Percentiles rank a stretch among this genome's conserved stretches.
These are phyloP conservation scores for Circinella umbellata DNA, from an alignment of 371 early-diverging fungal species.

Conservation along the genomic window DNA sequence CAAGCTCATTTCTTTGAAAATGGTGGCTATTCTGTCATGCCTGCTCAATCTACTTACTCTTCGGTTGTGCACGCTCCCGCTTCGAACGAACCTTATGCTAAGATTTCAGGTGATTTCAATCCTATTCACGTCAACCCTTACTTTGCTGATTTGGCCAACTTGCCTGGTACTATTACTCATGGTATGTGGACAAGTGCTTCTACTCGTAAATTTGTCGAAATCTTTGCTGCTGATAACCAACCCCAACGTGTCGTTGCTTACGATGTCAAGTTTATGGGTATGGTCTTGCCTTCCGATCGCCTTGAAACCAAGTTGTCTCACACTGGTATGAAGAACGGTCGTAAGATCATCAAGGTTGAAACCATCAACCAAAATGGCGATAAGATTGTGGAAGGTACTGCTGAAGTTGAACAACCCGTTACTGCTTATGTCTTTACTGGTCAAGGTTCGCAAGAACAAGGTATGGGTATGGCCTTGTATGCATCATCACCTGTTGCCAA, in stretches of 20 bases:
- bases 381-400: slow-evolving; percentile 90
- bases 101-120: slow-evolving; percentile 91
- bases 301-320: slow-evolving; percentile 91
- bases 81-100: slow-evolving; percentile 89
- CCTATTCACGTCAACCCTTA: slow-evolving; percentile 97
- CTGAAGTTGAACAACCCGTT: slow-evolving; percentile 92
- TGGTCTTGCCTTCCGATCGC: slow-evolving; percentile 89
- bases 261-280: slow-evolving; percentile 80
- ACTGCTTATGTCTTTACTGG: slow-evolving; percentile 96
- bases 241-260: slow-evolving; percentile 88
- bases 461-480: slow-evolving; percentile 98
- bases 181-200: slow-evolving; percentile 98
- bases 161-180: slow-evolving; percentile 96
- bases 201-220: slow-evolving; percentile 94
- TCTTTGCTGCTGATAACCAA: slow-evolving; percentile 93
- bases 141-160: slow-evolving; percentile 90
- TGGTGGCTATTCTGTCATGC: slow-evolving; percentile 94
- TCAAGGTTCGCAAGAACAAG: slow-evolving; percentile 95
- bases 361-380: slow-evolving; percentile 88
- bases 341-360: slow-evolving; percentile 93
- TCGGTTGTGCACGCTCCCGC: slow-evolving; percentile 82
- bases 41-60: slow-evolving; percentile 81
- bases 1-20: slow-evolving; percentile 82
- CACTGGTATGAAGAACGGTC: slow-evolving; percentile 96
- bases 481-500: slow-evolving; percentile 82